Percentiles rank a stretch among this genome's conserved stretches.
Evolutionary conservation across 2,329 filamentous ascomycete species (phyloP).

Genomic region (Ophiostoma australiae): DNA sequence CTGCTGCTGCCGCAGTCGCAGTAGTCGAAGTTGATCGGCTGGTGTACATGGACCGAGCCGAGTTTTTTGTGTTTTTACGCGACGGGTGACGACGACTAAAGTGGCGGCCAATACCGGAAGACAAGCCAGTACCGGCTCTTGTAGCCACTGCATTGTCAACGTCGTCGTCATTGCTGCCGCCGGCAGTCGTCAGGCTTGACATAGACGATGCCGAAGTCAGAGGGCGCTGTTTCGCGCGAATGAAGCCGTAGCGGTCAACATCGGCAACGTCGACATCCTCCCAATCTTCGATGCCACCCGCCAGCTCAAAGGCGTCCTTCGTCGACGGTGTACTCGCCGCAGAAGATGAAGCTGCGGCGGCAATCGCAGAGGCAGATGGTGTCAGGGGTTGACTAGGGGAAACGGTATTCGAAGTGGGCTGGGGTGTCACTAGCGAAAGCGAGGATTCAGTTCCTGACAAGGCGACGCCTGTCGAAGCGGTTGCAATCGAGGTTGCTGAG

Average conservation of each 20-base stretch:
- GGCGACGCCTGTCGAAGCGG: conserved; percentile 11
- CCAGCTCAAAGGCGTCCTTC: conserved; percentile 41
- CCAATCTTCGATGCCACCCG: conserved; percentile 62
- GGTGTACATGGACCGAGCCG: conserved; percentile 52
- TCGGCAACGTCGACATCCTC: conserved; percentile 57
- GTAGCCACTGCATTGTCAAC: conserved; percentile 29
- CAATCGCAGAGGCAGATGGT: not conserved
- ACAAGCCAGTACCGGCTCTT: conserved; percentile 23
- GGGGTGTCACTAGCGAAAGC: conserved; percentile 12
- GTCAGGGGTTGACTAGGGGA: not conserved
- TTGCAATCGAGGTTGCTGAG: conserved; percentile 19
- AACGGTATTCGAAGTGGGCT: not conserved
- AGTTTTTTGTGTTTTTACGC: not conserved
- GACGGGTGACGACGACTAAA: conserved; percentile 11
- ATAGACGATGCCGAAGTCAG: conserved; percentile 35
- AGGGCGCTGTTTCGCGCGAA: conserved; percentile 41
- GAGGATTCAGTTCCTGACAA: conserved; percentile 19
- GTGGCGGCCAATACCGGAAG: conserved; percentile 11
- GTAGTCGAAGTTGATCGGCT: conserved; percentile 40
- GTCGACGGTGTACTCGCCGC: not conserved
- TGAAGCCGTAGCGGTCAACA: conserved; percentile 66
- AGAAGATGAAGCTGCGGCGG: not conserved
- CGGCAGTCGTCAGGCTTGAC: conserved; percentile 34
- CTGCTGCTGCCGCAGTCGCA: conserved; percentile 37
- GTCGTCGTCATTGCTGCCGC: conserved; percentile 36